phyloP scores from a whole-genome alignment of 2,329 filamentous ascomycete species.

The Lachnellula suecica region DNA sequence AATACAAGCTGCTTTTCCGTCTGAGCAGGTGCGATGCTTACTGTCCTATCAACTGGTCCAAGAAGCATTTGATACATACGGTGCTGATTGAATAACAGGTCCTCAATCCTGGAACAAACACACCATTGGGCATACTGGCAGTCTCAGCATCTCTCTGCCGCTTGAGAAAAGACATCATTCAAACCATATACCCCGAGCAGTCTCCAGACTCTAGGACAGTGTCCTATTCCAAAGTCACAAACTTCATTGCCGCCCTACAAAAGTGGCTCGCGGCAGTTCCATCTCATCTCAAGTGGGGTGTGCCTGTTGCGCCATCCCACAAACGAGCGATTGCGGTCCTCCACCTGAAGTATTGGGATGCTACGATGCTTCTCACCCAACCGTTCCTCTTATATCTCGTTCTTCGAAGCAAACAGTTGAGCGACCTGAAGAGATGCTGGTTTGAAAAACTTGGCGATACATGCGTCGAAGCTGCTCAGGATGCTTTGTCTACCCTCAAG shows the following conservation, averaged over 20 bases:
- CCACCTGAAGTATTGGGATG: conserved; percentile 23
- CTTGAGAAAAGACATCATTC: conserved; percentile 20
- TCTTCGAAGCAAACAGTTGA: conserved; percentile 11
- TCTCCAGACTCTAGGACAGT: conserved; percentile 15
- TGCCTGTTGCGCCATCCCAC: conserved; percentile 18
- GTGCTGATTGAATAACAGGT: conserved; percentile 1
- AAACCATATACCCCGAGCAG: conserved; percentile 18
- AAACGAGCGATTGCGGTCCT: conserved; percentile 18
- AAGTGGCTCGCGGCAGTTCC: conserved; percentile 18
- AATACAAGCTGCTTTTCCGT: conserved; percentile 16
- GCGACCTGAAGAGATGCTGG: conserved; percentile 13
- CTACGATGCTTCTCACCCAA: conserved; percentile 19
- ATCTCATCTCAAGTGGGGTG: conserved; percentile 21
- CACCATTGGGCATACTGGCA: conserved; percentile 16
- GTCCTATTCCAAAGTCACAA: conserved; percentile 14
- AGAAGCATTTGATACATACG: background rate
- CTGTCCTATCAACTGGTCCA: background rate
- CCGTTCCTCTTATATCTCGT: conserved; percentile 20
- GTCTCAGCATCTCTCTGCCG: conserved; percentile 17
- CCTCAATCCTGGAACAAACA: conserved; percentile 19
- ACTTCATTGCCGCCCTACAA: conserved; percentile 13
- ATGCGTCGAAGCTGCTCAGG: conserved; percentile 19
- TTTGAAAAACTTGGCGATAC: conserved; percentile 19
- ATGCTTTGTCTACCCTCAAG: conserved; percentile 14
- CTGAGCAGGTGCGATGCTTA: conserved; percentile 15